A percentile compares a stretch with the other conserved stretches of the same genome.
Conservation (phyloP, 163 green algal genomes). For the Scenedesmus sp. region DNA sequence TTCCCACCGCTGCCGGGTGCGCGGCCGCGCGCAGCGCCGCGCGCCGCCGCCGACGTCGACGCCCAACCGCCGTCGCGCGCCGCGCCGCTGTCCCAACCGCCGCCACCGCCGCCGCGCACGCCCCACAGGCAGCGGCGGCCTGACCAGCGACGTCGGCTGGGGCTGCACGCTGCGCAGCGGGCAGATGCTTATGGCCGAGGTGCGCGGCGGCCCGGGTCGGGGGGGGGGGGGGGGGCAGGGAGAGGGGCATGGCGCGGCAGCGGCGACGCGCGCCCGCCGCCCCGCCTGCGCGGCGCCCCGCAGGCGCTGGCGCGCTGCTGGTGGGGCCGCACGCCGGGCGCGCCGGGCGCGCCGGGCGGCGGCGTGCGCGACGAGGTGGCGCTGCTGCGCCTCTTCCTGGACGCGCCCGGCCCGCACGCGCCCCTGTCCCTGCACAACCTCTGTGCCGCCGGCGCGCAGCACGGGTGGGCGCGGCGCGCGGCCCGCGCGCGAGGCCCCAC, state of each 20-base stretch:
- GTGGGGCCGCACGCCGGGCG: slow-evolving; percentile 8
- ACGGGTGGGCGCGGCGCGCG: slow-evolving; percentile 54
- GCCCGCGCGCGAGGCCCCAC: neutral
- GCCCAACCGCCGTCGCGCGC: too few species aligned
- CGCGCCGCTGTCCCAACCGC: too few species aligned
- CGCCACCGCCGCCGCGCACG: too few species aligned
- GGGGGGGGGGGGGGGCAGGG: too few species aligned
- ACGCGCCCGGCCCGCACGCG: slow-evolving; percentile 41
- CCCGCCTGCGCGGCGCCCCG: too few species aligned
- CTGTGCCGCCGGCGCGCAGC: slow-evolving; percentile 55
- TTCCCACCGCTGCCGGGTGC: slow-evolving; percentile 68
- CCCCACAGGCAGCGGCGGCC: too few species aligned
- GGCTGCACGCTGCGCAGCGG: slow-evolving; percentile 94
- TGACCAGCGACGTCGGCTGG: slow-evolving; percentile 92
- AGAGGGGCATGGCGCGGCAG: too few species aligned
- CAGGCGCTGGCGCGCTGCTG: slow-evolving; percentile 32
- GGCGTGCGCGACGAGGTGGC: neutral
- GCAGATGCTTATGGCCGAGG: slow-evolving; percentile 95
- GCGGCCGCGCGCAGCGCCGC: neutral
- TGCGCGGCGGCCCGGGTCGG: too few species aligned
- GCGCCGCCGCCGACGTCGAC: too few species aligned
- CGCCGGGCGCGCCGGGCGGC: neutral
- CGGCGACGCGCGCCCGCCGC: too few species aligned
- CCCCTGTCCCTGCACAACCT: slow-evolving; percentile 85
- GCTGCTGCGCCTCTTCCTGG: slow-evolving; percentile 67